A percentile compares a stretch with the other conserved stretches of the same genome.
Conservation (phyloP, 2,329 filamentous ascomycete species). For the Alternaria tenuissima region DNA sequence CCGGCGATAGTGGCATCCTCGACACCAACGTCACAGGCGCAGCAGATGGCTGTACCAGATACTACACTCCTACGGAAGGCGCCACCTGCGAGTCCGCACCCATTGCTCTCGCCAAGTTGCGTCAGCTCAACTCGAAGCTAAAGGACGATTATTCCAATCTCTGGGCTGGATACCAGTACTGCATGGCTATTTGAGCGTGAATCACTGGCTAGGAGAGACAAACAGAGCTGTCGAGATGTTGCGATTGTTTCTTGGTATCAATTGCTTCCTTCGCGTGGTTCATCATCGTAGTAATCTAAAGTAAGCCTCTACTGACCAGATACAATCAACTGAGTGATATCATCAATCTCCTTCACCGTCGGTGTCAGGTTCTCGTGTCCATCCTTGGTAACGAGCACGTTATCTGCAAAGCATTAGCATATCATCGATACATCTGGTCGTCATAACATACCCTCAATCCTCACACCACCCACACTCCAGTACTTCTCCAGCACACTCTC, state of each 20-base stretch:
- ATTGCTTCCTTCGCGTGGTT: neutral
- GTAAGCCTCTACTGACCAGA: neutral
- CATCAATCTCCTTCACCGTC: slow-evolving; percentile 75
- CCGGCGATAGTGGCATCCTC: neutral
- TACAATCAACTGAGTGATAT: slow-evolving; percentile 66
- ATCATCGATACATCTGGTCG: neutral
- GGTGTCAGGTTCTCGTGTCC: slow-evolving; percentile 86
- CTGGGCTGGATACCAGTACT: slow-evolving; percentile 50
- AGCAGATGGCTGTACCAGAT: slow-evolving; percentile 37
- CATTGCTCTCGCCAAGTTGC: slow-evolving; percentile 39
- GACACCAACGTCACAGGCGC: slow-evolving; percentile 22
- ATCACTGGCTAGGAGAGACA: neutral
- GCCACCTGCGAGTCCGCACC: slow-evolving; percentile 46
- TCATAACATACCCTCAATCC: slow-evolving; percentile 71
- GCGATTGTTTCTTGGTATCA: neutral
- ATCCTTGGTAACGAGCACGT: slow-evolving; percentile 78
- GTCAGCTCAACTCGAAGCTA: slow-evolving; percentile 42
- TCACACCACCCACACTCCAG: slow-evolving; percentile 83
- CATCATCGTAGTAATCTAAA: neutral
- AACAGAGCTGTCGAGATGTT: neutral
- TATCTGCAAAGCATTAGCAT: slow-evolving; percentile 61
- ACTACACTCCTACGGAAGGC: slow-evolving; percentile 41
- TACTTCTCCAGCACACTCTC: slow-evolving; percentile 70
- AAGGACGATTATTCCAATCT: slow-evolving; percentile 47
- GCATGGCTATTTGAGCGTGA: slow-evolving; percentile 25